Conservation (phyloP, 805 yeast genomes). For the Zygosaccharomyces kombuchaensis region DNA sequence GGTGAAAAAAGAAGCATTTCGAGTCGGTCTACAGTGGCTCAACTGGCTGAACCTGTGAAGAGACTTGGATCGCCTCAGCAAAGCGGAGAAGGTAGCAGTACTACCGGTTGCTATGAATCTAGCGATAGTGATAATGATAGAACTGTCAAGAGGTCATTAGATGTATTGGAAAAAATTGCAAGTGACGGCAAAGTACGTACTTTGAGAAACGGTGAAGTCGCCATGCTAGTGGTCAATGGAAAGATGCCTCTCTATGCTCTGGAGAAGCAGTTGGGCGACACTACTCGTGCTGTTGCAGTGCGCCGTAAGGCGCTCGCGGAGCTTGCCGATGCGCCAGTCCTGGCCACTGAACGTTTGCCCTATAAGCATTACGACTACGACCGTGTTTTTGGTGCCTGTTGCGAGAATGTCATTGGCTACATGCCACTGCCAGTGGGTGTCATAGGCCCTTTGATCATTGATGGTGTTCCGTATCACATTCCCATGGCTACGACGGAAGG, state of each 20-base stretch:
- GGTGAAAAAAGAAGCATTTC: slow-evolving; percentile 9
- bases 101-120: slow-evolving; percentile 29
- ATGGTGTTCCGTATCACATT: slow-evolving; percentile 80
- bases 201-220: slow-evolving; percentile 69
- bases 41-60: neutral
- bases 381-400: slow-evolving; percentile 97
- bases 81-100: neutral
- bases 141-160: slow-evolving; percentile 49
- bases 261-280: slow-evolving; percentile 86
- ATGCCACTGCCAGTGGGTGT: slow-evolving; percentile 97
- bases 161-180: slow-evolving; percentile 56
- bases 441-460: slow-evolving; percentile 94
- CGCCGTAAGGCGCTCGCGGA: slow-evolving; percentile 91
- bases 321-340: slow-evolving; percentile 74
- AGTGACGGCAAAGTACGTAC: slow-evolving; percentile 68
- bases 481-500: slow-evolving; percentile 99
- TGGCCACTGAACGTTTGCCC: slow-evolving; percentile 71
- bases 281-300: slow-evolving; percentile 85
- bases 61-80: neutral
- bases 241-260: slow-evolving; percentile 89
- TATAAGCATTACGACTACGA: slow-evolving; percentile 83
- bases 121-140: slow-evolving; percentile 33
- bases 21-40: neutral
- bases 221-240: slow-evolving; percentile 63
- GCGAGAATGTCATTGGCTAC: slow-evolving; percentile 96